Evolutionary conservation across 106 monocot species (phyloP).

Genomic region (Acanthochlamys bracteata): DNA sequence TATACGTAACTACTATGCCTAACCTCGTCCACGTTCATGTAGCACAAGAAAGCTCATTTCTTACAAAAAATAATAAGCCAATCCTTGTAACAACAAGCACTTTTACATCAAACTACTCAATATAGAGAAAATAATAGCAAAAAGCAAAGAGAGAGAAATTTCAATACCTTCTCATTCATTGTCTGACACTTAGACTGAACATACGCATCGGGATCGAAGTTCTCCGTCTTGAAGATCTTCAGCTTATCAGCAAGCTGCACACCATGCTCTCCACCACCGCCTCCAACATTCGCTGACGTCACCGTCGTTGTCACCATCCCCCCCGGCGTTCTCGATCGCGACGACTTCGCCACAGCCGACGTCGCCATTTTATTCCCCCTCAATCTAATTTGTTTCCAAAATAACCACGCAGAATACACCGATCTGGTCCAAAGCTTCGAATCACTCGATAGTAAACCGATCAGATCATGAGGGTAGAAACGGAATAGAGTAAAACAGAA

Average conservation of each 20-base stretch:
- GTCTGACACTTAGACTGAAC: constrained; percentile 63
- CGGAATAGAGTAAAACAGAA: not conserved
- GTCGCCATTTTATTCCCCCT: constrained; percentile 25
- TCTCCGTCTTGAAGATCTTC: constrained; percentile 61
- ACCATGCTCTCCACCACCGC: constrained; percentile 16
- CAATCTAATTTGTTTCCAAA: not conserved
- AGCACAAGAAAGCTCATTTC: too few relatives aligned
- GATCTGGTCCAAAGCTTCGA: not conserved
- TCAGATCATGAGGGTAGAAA: not conserved
- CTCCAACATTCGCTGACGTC: constrained; percentile 9
- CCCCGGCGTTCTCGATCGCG: constrained; percentile 46
- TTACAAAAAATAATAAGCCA: too few relatives aligned
- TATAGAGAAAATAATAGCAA: not conserved
- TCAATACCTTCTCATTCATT: constrained; percentile 65
- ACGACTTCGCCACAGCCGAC: constrained; percentile 42
- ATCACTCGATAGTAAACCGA: not conserved
- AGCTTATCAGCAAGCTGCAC: constrained; percentile 53
- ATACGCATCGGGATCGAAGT: constrained; percentile 58
- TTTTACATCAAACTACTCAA: not conserved
- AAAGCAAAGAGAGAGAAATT: not conserved
- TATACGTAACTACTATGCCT: too few relatives aligned
- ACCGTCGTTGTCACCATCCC: constrained; percentile 15
- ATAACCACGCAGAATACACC: not conserved
- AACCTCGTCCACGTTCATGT: too few relatives aligned
- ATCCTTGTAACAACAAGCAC: too few relatives aligned